These are phyloP conservation scores for Pouteria campechiana DNA, from an alignment of 179 eudicot species.

Conservation along the genomic window DNA sequence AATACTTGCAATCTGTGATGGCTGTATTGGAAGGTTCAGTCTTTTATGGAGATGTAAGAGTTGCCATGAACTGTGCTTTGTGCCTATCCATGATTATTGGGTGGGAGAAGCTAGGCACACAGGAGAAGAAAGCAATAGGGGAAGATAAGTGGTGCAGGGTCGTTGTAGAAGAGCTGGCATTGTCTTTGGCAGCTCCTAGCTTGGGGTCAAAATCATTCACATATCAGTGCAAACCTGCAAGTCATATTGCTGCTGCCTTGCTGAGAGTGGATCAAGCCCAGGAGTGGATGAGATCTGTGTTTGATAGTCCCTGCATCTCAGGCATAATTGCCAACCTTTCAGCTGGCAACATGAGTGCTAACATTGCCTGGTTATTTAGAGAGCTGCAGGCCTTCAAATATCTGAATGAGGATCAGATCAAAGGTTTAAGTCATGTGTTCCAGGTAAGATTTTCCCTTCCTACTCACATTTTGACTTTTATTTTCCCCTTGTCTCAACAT, in stretches of 20 bases:
- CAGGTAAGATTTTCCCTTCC: conserved; percentile 39
- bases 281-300: conserved; percentile 62
- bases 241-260: conserved; percentile 53
- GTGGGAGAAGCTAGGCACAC: conserved; percentile 34
- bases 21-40: conserved; percentile 65
- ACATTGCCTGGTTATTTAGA: conserved; percentile 56
- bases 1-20: conserved; percentile 37
- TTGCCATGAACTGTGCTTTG: conserved; percentile 53
- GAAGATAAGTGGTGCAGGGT: conserved; percentile 63
- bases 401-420: conserved; percentile 47
- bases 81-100: conserved; percentile 57
- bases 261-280: conserved; percentile 38
- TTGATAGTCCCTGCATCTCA: conserved; percentile 49
- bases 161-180: conserved; percentile 76
- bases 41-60: conserved; percentile 35
- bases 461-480: not conserved
- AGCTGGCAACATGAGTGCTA: conserved; percentile 36
- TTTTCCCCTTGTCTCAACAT: not conserved
- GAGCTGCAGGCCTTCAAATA: conserved; percentile 41
- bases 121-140: conserved; percentile 13
- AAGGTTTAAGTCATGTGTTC: conserved; percentile 39
- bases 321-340: conserved; percentile 55
- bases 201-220: conserved; percentile 45
- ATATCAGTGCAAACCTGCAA: conserved; percentile 53
- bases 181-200: conserved; percentile 61